Conservation (phyloP, 2,329 filamentous ascomycete genomes). For the Sphaerulina musiva region DNA sequence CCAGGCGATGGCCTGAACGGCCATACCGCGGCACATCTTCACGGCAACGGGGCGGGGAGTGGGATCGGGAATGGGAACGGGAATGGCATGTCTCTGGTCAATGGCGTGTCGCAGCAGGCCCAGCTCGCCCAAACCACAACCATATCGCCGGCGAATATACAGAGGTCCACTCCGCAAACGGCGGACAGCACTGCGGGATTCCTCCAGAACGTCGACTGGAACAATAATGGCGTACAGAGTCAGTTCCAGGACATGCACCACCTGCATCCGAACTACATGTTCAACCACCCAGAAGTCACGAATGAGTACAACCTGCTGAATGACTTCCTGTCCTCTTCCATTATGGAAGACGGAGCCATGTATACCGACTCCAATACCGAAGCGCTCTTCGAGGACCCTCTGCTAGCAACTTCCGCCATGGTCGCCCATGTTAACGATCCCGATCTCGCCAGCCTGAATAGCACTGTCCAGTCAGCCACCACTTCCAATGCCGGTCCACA, state of each 20-base stretch:
- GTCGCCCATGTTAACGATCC: conserved; percentile 41
- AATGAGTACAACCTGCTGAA: conserved; percentile 96
- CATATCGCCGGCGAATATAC: conserved; percentile 60
- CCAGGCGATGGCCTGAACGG: conserved; percentile 20
- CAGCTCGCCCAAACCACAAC: conserved; percentile 67
- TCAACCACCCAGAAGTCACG: conserved; percentile 84
- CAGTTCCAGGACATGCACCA: conserved; percentile 92
- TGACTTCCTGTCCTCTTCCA: conserved; percentile 87
- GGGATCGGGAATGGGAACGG: conserved; percentile 11
- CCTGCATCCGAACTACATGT: conserved; percentile 91
- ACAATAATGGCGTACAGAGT: conserved; percentile 67
- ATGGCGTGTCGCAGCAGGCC: conserved; percentile 32
- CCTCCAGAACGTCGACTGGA: conserved; percentile 55
- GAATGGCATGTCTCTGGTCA: conserved; percentile 6
- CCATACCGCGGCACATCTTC: conserved; percentile 5
- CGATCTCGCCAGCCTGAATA: conserved; percentile 38
- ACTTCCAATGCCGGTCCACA: not conserved
- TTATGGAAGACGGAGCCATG: conserved; percentile 62
- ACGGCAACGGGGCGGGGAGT: conserved; percentile 10
- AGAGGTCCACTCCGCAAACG: conserved; percentile 42
- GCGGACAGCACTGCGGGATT: conserved; percentile 34
- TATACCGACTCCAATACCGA: conserved; percentile 41
- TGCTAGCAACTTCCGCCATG: conserved; percentile 41
- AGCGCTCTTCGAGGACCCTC: conserved; percentile 55
- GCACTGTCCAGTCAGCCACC: conserved; percentile 26